Evolutionary conservation across 306 rosid species (phyloP).

Genomic region (Erythrophleum fordii): DNA sequence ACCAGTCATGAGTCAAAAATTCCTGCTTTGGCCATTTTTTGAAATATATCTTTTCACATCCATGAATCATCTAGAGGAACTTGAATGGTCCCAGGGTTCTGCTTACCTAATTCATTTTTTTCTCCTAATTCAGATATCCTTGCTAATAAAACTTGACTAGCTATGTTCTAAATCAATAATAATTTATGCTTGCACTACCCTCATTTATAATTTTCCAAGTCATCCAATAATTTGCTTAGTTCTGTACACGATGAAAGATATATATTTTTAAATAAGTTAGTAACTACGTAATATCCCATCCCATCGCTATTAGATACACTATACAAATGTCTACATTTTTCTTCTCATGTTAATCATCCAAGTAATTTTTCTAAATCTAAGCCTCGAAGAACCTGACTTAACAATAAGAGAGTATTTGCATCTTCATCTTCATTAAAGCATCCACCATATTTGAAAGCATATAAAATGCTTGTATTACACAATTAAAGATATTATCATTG

Average conservation of each 20-base stretch:
- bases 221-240: not conserved
- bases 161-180: not conserved
- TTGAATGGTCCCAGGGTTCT: not conserved
- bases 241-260: not conserved
- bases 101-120: not conserved
- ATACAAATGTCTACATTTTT: not conserved
- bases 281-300: not conserved
- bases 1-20: slow-evolving; percentile 16
- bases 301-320: not conserved
- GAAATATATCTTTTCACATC: not conserved
- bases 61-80: not conserved
- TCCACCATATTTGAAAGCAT: not conserved
- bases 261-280: not conserved
- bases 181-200: not conserved
- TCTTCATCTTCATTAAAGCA: not conserved
- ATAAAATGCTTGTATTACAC: too few relatives aligned
- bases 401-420: not conserved
- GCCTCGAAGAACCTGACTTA: not conserved
- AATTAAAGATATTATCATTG: too few relatives aligned
- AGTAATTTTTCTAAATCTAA: not conserved
- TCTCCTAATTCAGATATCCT: not conserved
- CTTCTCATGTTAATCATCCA: not conserved
- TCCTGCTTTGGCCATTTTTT: not conserved
- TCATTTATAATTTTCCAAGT: not conserved
- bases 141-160: not conserved